Conservation (phyloP, 805 yeast genomes). For the Myxozyma monticola region DNA sequence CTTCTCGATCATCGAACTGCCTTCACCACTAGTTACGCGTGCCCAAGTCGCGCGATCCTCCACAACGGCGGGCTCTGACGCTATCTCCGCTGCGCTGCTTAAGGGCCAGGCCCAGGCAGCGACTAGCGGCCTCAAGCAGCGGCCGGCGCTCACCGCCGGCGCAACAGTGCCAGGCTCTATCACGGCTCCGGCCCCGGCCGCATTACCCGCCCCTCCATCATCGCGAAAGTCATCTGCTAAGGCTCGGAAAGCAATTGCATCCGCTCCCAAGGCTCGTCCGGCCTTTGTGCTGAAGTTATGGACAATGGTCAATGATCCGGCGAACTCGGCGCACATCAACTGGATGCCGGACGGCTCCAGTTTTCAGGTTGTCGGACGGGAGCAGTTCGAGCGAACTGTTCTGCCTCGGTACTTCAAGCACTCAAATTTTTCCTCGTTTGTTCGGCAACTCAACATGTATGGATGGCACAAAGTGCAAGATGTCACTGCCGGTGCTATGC, state of each 20-base stretch:
- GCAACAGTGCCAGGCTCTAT: conserved; percentile 28
- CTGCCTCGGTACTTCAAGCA: conserved; percentile 94
- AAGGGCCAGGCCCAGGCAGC: conserved; percentile 18
- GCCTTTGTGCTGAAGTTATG: conserved; percentile 92
- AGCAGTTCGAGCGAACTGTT: conserved; percentile 75
- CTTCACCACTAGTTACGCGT: too few relatives aligned
- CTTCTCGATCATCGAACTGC: too few relatives aligned
- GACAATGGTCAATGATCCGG: conserved; percentile 88
- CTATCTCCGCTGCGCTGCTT: conserved; percentile 10
- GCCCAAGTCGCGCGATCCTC: too few relatives aligned
- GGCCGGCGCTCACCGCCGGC: conserved; percentile 22
- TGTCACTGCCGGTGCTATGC: conserved; percentile 62
- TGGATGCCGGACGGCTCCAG: conserved; percentile 88
- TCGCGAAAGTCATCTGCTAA: conserved; percentile 14
- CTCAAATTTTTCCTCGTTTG: conserved; percentile 92
- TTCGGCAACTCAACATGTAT: conserved; percentile 94
- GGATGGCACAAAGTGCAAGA: conserved; percentile 99
- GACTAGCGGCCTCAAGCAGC: conserved; percentile 25
- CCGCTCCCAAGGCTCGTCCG: conserved; percentile 51
- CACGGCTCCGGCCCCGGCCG: conserved; percentile 20
- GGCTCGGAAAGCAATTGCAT: conserved; percentile 32
- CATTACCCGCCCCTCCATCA: conserved; percentile 1
- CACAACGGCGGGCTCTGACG: conserved; percentile 22
- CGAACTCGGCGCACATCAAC: conserved; percentile 66
- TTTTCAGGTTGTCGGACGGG: conserved; percentile 81